Base-by-base conservation (phyloP, 1,284 basidiomycete genomes). In the Phlebopus sp. region DNA sequence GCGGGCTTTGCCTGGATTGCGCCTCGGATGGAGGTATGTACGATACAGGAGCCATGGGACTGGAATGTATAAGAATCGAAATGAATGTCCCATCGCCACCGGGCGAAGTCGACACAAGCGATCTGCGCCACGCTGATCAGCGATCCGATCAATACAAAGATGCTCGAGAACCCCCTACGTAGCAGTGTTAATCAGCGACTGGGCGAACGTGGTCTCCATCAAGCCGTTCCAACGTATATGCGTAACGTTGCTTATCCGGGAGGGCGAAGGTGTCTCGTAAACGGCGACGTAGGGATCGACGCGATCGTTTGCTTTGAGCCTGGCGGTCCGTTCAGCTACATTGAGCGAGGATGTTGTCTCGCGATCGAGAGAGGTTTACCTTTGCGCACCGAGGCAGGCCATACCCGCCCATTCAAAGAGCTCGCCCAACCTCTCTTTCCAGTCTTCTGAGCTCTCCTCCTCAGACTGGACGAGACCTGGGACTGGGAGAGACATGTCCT, bases 321-420 rank as follows among this genome's bases (percentile, higher is more conserved):
- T 76, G 30, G 17, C 15, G n/a, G 9, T 25, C 38, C n/a, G 14
- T n/a, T 47, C 13, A n/a, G 9, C 14, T 7, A 14, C 10, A 27
- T n/a, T 21, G 25, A 8, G 25, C 25, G 4, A 25, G 25, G 34
- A 34, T 25, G 29, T 38, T 19, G 11, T 8, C 2, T 4, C 4
- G 6, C 21, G n/a, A n/a, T n/a, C n/a, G n/a, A n/a, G 6, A 10
- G 30, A 10, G 34, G 42, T 30, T 15, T 40, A 72, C 75, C 76
- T 64, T 46, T 73, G 72, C 1, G 76, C 68, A 13, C 67, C 72
- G 2, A 78, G 42, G 47, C 62, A 67, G 0, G 79, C 81, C 76
- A 88, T 75, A 2, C 84, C 86, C 13, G 80, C 70, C 85, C 85
- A 88, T 60, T 87, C 86, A 46, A 84, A 82, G 13, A 86, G 62